Base-by-base conservation (phyloP, 2,329 filamentous ascomycete species). In the Dissoconium aciculare region DNA sequence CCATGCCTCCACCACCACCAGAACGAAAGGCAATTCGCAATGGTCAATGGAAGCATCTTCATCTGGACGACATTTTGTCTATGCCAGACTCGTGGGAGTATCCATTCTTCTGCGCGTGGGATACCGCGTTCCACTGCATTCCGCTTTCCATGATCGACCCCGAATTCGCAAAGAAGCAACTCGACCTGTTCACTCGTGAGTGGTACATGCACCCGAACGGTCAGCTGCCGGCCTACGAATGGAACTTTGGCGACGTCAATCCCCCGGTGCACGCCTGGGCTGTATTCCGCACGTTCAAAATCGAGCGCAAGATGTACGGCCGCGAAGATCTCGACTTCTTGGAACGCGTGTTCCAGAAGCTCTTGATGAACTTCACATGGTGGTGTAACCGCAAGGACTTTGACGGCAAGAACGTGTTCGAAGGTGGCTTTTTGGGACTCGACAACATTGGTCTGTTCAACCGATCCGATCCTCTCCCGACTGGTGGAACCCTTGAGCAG, bases 41-140 rank as follows among this genome's bases (percentile, higher is more conserved):
- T 51, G 63, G 71, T 21, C 74, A 91, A 39, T 95, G 89, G 89
- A 91, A 80, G 50, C 87, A 95, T 55, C 74, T 95, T 67, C 71
- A 94, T 55, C 73, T 92, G 45, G 89, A 95, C 43, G 87, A 95
- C 52, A 84, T 95, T 38, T 57, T 95, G 17, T 94, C 87, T 1
- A 94, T 95, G 87, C 89, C 87, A 1, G 87, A 95, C 55, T 93
- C 85, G 0, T 95, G 87, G 87, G 87, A 95, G 50, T 95, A 95
- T 47, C 87, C 87, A 0, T 95, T 94, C 63, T 94, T 94, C 54
- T 85, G 85, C 12, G 87, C 87, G 3, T 95, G 87, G 87, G 87
- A 95, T 54, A 87, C 80, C 32, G 87, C 85, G 4, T 95, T 95
- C 57, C 89, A 95, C 59, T 93, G 85, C 52, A 93, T 95, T 44